These are phyloP conservation scores for Mycosarcoma maydis DNA, from an alignment of 1,284 basidiomycete genomes.

Conservation along the genomic window DNA sequence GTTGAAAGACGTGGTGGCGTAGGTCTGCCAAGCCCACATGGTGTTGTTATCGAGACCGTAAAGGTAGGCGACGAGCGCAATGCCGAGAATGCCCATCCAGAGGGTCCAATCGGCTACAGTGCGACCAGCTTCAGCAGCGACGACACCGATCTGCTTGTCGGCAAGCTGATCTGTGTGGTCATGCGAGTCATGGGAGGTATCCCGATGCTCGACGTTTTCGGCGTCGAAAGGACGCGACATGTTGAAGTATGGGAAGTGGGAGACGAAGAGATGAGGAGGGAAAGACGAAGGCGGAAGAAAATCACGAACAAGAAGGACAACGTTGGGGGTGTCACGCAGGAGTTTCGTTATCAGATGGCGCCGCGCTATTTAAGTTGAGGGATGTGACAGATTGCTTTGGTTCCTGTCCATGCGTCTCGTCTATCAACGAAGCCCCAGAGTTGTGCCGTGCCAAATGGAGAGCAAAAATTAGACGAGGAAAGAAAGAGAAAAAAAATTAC, in stretches of 20 bases:
- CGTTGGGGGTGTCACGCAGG: too few species aligned
- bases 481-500: too few species aligned
- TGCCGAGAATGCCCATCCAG: slow-evolving; percentile 54
- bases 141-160: slow-evolving; percentile 57
- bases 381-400: too few species aligned
- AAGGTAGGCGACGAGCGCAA: slow-evolving; percentile 55
- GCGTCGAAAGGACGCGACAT: slow-evolving; percentile 34
- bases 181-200: slow-evolving; percentile 15
- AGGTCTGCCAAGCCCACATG: slow-evolving; percentile 46
- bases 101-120: slow-evolving; percentile 53
- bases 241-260: neutral
- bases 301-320: neutral
- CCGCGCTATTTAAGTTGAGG: too few species aligned
- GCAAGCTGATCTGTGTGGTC: neutral
- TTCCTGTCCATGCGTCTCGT: too few species aligned
- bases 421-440: too few species aligned
- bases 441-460: too few species aligned
- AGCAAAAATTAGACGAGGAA: too few species aligned
- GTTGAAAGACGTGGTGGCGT: slow-evolving; percentile 39
- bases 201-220: slow-evolving; percentile 21
- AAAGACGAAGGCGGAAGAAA: neutral
- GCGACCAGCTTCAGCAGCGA: slow-evolving; percentile 52
- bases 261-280: neutral
- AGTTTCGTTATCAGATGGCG: slow-evolving; percentile 36
- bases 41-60: slow-evolving; percentile 61